Evolutionary conservation across 1,139 yeast genomes (phyloP), one percentile per base, ranked within the genome.

Genomic region (Taphrina confusa): DNA sequence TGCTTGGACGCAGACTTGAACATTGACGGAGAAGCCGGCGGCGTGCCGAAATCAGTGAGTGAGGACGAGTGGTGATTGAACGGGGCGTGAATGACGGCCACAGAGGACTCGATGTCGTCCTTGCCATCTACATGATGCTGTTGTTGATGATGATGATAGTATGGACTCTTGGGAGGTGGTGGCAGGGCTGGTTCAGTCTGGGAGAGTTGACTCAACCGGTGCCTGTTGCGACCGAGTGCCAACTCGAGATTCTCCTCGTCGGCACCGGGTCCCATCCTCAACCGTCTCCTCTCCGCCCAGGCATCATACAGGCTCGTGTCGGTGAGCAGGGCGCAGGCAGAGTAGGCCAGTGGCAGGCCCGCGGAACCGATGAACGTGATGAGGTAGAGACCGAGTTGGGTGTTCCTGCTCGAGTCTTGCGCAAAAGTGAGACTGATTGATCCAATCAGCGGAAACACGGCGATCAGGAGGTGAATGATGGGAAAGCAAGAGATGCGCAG

Each of bases 291-390:
- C 12, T 54, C 58, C n/a, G 23, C 49, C 44, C 20, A 16, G 30
- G 44, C 58, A 33, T 54, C 45, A 23, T 33, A 42, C 28, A 54
- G 37, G 27, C 45, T 34, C 27, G 58, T 54, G 51, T 54, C 58
- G n/a, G 58, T 47, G 11, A 54, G 31, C 20, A 54, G 33, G 11
- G 58, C 58, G 14, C 51, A 46, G 20, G 45, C 25, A 6, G 49
- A 42, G 39, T 54, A 54, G 11, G 58, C 58, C n/a, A 54, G 37
- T 4, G 58, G 58, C n/a, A 54, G 25, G 34, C 58, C 45, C 5
- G 58, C 58, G 27, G 58, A 44, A 3, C 49, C 44, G 23, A 42
- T 34, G n/a, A 46, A 54, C 20, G 49, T 54, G 36, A 54, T 9
- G 34, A 34, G 23, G 36, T 31, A 54, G 16, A 54, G 34, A 14